These are phyloP conservation scores for Mortierella claussenii DNA, from an alignment of 192 early-diverging fungal genomes.

Conservation along the genomic window DNA sequence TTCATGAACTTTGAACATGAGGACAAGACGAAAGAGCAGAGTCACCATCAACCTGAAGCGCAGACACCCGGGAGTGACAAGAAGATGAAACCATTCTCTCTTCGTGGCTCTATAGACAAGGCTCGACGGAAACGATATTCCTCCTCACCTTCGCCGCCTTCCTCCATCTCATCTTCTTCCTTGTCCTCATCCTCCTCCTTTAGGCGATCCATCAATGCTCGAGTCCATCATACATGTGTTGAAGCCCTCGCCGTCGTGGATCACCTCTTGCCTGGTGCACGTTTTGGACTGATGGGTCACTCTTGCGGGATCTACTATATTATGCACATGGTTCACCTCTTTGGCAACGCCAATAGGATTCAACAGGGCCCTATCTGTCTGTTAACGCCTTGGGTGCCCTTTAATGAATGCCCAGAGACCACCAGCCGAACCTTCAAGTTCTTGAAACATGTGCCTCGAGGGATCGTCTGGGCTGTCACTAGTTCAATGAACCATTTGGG, in stretches of 20 bases:
- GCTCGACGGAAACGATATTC: neutral
- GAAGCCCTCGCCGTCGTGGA: conserved; percentile 33
- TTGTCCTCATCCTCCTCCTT: neutral
- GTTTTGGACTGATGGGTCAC: conserved; percentile 48
- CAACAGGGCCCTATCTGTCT: conserved; percentile 27
- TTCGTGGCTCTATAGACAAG: neutral
- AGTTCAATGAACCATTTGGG: conserved; percentile 49
- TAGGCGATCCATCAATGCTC: conserved; percentile 10
- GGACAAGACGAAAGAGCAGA: neutral
- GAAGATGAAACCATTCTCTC: neutral
- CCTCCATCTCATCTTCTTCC: no score
- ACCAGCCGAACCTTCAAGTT: conserved; percentile 49
- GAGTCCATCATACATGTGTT: conserved; percentile 28
- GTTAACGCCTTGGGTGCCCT: conserved; percentile 48
- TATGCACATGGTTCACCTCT: conserved; percentile 32
- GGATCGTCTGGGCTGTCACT: conserved; percentile 48
- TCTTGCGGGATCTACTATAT: conserved; percentile 50
- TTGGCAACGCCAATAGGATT: conserved; percentile 24
- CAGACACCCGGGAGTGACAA: neutral
- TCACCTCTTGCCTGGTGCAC: conserved; percentile 12
- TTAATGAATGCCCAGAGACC: conserved; percentile 45
- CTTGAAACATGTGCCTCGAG: conserved; percentile 39
- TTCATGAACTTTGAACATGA: neutral
- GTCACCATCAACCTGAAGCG: neutral
- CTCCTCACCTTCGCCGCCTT: neutral